Evolutionary conservation across 164 flowering plant species (phyloP), one percentile per base, ranked within the genome.

Genomic region (Hamamelis virginiana): DNA sequence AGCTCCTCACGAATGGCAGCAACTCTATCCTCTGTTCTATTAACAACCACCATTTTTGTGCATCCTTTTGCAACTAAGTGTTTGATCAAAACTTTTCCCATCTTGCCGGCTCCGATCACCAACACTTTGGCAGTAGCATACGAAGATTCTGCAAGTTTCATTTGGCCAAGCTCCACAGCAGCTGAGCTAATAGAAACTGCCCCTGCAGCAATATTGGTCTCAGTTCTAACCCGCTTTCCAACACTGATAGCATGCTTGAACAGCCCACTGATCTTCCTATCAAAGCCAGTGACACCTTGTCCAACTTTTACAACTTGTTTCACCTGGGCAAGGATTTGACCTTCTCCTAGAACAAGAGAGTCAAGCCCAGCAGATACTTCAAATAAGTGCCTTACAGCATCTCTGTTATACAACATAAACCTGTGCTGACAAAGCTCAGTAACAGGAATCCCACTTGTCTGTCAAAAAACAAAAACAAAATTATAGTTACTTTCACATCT

Each of bases 61-160:
- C 96, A 95, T 3, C 99, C 99, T 78, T 95, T 95, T 25, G 97
- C 86, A 1, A 81, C 97, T 84, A 95, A 84, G 81, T 95, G 99
- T 65, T 91, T 95, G 80, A 95, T 90, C 70, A 92, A 97, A 66
- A 95, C 97, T 77, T 92, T 95, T 11, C 99, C 99, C 99, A 95
- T 95, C 38, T 69, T 69, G 70, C 70, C 73, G 21, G 73, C 73
- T 61, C 73, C 70, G 21, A 69, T 16, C 33, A 74, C 73, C 69
- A 74, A 59, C 28, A 74, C 66, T 16, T 61, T 51, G 1, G 48
- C 61, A 25, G 25, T 41, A 25, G 62, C 73, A 50, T 62, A 64
- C 2, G 73, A 64, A 38, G 69, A 41, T 38, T 28, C 61, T 13
- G 69, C 45, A 33, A 74, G 59, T 38, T 69, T 69, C 66, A 65